phyloP scores from a whole-genome alignment of 371 early-diverging fungal genomes.

The Circinella umbellata region DNA sequence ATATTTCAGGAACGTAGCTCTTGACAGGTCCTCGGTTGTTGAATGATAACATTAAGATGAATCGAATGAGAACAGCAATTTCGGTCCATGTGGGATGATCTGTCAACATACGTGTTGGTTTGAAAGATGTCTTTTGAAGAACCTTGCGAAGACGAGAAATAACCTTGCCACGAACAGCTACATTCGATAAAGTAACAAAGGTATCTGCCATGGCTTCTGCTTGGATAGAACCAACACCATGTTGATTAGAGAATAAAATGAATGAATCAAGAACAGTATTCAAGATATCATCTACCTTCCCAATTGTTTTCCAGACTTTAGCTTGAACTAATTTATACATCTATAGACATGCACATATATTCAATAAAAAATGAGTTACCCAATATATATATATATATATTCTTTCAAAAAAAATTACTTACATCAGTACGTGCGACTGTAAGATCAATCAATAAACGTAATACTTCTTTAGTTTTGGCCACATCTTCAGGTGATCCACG shows the following conservation, averaged over 20 bases:
- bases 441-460: slow-evolving; percentile 79
- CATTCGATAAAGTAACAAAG: slow-evolving; percentile 81
- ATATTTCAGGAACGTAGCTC: slow-evolving; percentile 87
- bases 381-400: too few species aligned
- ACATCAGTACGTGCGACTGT: slow-evolving; percentile 85
- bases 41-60: slow-evolving; percentile 90
- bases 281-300: slow-evolving; percentile 79
- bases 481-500: slow-evolving; percentile 51
- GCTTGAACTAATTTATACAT: slow-evolving; percentile 87
- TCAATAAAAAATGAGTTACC: too few species aligned
- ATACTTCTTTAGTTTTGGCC: slow-evolving; percentile 73
- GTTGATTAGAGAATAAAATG: slow-evolving; percentile 78
- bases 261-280: slow-evolving; percentile 85
- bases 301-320: slow-evolving; percentile 85
- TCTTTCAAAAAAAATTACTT: slow-evolving; percentile 13
- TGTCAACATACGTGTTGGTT: slow-evolving; percentile 71
- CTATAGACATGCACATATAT: slow-evolving; percentile 18
- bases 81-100: slow-evolving; percentile 89
- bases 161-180: slow-evolving; percentile 83
- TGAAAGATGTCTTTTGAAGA: slow-evolving; percentile 76
- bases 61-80: slow-evolving; percentile 85
- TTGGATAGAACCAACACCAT: slow-evolving; percentile 80
- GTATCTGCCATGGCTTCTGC: slow-evolving; percentile 90
- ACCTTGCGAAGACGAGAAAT: slow-evolving; percentile 79
- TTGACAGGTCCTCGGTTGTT: slow-evolving; percentile 75